Conservation (phyloP, 208 protist genomes). For the Trypanosomatidae sp. region DNA sequence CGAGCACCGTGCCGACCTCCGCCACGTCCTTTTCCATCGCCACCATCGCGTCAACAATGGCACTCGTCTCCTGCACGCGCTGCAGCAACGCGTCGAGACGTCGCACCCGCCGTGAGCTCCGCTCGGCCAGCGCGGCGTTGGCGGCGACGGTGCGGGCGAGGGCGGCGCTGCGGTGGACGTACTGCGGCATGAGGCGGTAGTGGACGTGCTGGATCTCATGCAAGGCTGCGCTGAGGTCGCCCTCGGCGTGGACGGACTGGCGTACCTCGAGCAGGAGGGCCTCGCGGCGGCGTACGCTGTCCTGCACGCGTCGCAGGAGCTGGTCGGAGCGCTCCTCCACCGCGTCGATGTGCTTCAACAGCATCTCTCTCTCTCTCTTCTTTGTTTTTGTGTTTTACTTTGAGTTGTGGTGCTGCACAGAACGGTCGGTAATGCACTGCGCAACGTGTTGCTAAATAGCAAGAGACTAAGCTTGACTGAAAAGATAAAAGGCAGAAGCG, state of each 20-base stretch:
- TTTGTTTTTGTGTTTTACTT: no score
- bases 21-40: conserved; percentile 45
- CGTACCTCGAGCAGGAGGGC: conserved; percentile 36
- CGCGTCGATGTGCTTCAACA: conserved; percentile 36
- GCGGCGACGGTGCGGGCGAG: conserved; percentile 47
- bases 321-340: conserved; percentile 58
- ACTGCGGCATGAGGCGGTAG: conserved; percentile 42
- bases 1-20: conserved; percentile 31
- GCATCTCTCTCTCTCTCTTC: conserved; percentile 15
- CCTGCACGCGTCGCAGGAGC: conserved; percentile 48
- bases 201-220: conserved; percentile 47
- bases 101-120: conserved; percentile 48
- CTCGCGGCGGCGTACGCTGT: conserved; percentile 51
- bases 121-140: conserved; percentile 54
- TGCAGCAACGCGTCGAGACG: conserved; percentile 46
- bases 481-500: no score
- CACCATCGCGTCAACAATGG: conserved; percentile 50
- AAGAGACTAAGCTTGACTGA: no score
- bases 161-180: conserved; percentile 40
- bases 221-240: conserved; percentile 20
- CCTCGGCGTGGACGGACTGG: conserved; percentile 30
- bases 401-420: background rate
- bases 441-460: no score
- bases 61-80: conserved; percentile 53
- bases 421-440: no score